Evolutionary conservation across 2,329 filamentous ascomycete species (phyloP).

Genomic region (Colletotrichum graminicola): DNA sequence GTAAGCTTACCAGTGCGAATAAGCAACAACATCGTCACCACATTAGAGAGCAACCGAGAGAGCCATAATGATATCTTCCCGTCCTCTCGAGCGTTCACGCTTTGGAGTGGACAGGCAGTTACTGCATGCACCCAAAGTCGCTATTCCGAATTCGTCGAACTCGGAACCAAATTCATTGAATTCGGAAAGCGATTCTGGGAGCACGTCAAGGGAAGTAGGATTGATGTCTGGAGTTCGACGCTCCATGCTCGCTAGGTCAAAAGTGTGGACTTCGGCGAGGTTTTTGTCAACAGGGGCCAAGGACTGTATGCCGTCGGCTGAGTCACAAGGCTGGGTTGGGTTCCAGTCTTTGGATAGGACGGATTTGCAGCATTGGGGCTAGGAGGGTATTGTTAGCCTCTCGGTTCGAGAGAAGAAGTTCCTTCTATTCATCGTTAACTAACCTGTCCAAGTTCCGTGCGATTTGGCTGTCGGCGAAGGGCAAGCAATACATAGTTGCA

Average conservation of each 20-base stretch:
- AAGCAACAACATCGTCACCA: conserved; percentile 21
- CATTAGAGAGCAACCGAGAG: conserved; percentile 27
- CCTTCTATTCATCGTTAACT: conserved; percentile 22
- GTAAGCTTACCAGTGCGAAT: conserved; percentile 32
- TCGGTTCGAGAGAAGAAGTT: conserved; percentile 19
- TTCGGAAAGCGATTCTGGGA: neutral
- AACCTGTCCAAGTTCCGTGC: conserved; percentile 13
- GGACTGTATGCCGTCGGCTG: neutral
- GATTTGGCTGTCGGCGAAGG: neutral
- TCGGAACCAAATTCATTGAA: no score
- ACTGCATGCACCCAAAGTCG: neutral
- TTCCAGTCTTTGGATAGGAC: neutral
- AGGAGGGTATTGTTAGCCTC: conserved; percentile 31
- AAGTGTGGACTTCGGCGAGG: neutral
- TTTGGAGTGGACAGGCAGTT: neutral
- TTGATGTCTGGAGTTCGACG: neutral
- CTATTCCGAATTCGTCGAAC: no score
- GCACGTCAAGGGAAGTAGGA: neutral
- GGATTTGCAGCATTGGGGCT: conserved; percentile 18
- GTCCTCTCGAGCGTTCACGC: neutral
- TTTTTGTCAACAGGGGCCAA: neutral
- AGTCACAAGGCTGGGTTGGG: neutral
- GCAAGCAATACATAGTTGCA: neutral
- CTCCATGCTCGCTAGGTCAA: neutral
- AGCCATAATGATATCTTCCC: neutral